These are phyloP conservation scores for Aspergillus melleus DNA, from an alignment of 2,329 filamentous ascomycete genomes.

Conservation along the genomic window DNA sequence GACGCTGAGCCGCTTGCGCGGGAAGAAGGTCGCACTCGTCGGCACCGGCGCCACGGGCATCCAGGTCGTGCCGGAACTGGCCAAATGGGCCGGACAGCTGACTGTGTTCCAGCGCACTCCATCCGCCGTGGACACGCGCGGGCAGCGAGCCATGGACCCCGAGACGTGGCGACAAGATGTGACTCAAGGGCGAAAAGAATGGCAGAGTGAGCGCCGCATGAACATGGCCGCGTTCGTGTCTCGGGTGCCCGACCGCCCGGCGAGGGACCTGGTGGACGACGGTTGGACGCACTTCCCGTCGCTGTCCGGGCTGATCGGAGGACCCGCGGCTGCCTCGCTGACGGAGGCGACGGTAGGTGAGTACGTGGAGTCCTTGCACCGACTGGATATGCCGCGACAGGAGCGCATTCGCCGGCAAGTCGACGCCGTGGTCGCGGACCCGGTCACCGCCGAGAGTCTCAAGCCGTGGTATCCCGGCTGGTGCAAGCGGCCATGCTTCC, in stretches of 20 bases:
- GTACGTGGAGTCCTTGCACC: background rate
- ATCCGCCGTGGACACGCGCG: slow-evolving; percentile 34
- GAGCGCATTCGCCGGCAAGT: slow-evolving; percentile 35
- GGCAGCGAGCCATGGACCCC: slow-evolving; percentile 26
- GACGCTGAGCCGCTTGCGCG: slow-evolving; percentile 7
- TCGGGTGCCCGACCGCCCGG: slow-evolving; percentile 5
- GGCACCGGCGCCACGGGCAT: slow-evolving; percentile 48
- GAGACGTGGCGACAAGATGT: slow-evolving; percentile 8
- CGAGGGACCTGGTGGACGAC: slow-evolving; percentile 26
- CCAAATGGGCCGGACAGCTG: slow-evolving; percentile 32
- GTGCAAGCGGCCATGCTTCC: slow-evolving; percentile 66
- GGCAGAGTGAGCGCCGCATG: slow-evolving; percentile 27
- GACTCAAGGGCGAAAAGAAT: slow-evolving; percentile 5
- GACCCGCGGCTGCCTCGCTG: background rate
- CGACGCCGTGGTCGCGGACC: slow-evolving; percentile 53
- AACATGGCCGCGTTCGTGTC: slow-evolving; percentile 29
- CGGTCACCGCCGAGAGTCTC: slow-evolving; percentile 51
- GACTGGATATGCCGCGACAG: background rate
- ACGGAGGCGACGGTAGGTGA: background rate
- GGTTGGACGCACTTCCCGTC: slow-evolving; percentile 25
- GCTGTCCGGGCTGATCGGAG: slow-evolving; percentile 12
- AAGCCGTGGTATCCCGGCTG: slow-evolving; percentile 62
- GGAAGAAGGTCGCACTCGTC: slow-evolving; percentile 45
- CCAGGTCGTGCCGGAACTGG: slow-evolving; percentile 43
- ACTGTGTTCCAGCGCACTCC: slow-evolving; percentile 47